These are phyloP conservation scores for Macrocybe gigantea DNA, from an alignment of 768 basidiomycete genomes.

Conservation along the genomic window DNA sequence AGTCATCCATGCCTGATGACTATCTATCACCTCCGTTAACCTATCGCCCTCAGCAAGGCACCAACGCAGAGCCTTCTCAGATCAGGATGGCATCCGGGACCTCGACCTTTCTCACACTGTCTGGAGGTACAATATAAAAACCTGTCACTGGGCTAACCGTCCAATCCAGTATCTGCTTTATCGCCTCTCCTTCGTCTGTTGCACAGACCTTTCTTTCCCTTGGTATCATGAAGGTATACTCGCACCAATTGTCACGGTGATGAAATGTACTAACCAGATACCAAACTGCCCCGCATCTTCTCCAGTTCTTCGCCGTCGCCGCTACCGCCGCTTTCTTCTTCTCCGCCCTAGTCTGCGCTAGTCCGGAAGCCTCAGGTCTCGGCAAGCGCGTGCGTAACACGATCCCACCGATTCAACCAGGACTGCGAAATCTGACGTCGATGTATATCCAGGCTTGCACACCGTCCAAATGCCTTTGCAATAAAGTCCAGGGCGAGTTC, in stretches of 20 bases:
- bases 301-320: conserved; percentile 8
- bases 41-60: too few species aligned
- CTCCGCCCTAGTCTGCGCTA: conserved; percentile 9
- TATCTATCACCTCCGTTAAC: too few species aligned
- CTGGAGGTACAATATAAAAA: too few species aligned
- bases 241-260: neutral
- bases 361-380: conserved; percentile 5
- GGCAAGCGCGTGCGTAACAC: conserved; percentile 7
- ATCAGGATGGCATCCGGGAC: too few species aligned
- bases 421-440: neutral
- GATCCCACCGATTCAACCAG: neutral
- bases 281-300: neutral
- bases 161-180: too few species aligned
- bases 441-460: conserved; percentile 6
- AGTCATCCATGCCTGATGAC: too few species aligned
- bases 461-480: conserved; percentile 8
- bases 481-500: conserved; percentile 9
- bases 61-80: too few species aligned
- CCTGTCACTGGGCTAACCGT: too few species aligned
- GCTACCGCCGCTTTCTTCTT: conserved; percentile 8
- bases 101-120: too few species aligned
- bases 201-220: too few species aligned
- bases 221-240: too few species aligned
- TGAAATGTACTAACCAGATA: neutral
- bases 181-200: too few species aligned